Evolutionary conservation across 352 stramenopile species (phyloP).

Genomic region (Thraustochytrium sp.): DNA sequence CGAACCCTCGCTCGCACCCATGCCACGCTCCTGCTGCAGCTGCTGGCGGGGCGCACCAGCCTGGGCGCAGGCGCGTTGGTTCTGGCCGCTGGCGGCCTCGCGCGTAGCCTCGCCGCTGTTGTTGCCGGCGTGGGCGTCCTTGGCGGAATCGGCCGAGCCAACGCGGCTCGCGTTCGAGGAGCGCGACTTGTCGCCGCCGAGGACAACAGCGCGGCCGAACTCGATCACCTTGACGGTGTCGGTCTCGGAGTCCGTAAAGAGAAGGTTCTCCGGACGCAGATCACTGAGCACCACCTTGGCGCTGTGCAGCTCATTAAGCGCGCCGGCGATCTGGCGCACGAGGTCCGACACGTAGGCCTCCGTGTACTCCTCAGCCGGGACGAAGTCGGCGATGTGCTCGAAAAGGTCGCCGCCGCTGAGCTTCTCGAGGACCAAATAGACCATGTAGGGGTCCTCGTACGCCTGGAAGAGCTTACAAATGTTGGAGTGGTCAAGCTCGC

Average conservation of each 20-base stretch:
- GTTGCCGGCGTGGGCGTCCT: too few relatives aligned
- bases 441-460: slow-evolving; percentile 33
- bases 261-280: slow-evolving; percentile 31
- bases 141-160: background rate
- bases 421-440: slow-evolving; percentile 33
- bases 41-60: too few relatives aligned
- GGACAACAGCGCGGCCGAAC: slow-evolving; percentile 12
- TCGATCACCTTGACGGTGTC: slow-evolving; percentile 7
- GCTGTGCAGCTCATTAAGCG: slow-evolving; percentile 20
- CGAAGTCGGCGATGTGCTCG: slow-evolving; percentile 35
- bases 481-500: slow-evolving; percentile 35
- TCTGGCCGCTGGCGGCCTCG: too few relatives aligned
- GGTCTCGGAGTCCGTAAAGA: background rate
- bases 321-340: slow-evolving; percentile 2
- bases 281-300: slow-evolving; percentile 20
- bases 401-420: slow-evolving; percentile 18
- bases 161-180: too few relatives aligned
- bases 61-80: too few relatives aligned
- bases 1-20: background rate
- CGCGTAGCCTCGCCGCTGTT: too few relatives aligned
- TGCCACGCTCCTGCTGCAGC: background rate
- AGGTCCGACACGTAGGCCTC: background rate
- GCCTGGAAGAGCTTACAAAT: slow-evolving; percentile 42
- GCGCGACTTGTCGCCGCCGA: background rate
- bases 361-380: background rate